phyloP scores from a whole-genome alignment of 768 basidiomycete species.

The Favolaschia claudopus region DNA sequence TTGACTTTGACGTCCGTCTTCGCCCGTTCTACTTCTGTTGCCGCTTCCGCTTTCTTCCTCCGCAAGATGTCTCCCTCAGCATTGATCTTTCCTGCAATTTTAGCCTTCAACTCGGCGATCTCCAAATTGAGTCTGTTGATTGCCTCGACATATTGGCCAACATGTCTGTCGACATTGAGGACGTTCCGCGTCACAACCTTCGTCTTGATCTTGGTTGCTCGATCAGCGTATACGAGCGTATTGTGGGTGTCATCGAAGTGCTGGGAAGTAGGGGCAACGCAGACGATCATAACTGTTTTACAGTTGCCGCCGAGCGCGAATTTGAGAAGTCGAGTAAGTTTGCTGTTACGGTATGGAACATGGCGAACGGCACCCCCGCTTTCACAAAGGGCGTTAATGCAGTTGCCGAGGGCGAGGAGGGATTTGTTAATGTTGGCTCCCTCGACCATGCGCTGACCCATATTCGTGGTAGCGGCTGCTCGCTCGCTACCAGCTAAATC shows the following conservation, averaged over 20 bases:
- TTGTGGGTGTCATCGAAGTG: constrained; percentile 99
- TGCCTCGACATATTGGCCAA: constrained; percentile 93
- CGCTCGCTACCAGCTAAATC: constrained; percentile 98
- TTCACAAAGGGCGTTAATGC: constrained; percentile 98
- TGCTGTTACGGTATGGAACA: constrained; percentile 97
- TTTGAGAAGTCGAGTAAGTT: constrained; percentile 95
- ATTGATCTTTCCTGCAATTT: constrained; percentile 75
- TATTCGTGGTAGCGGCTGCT: constrained; percentile 94
- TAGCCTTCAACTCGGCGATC: constrained; percentile 86
- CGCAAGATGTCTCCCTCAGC: constrained; percentile 68
- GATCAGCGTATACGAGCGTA: constrained; percentile 96
- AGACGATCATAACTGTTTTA: constrained; percentile 99
- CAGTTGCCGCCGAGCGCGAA: constrained; percentile 99
- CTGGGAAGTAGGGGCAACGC: constrained; percentile 91
- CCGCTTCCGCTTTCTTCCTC: constrained; percentile 76
- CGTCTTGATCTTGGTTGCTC: constrained; percentile 98
- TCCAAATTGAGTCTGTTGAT: constrained; percentile 88
- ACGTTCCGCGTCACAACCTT: constrained; percentile 96
- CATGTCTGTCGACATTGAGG: constrained; percentile 93
- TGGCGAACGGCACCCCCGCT: constrained; percentile 89
- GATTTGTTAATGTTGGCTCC: constrained; percentile 99
- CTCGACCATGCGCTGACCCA: constrained; percentile 98
- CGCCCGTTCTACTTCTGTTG: constrained; percentile 75
- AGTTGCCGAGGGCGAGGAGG: constrained; percentile 94
- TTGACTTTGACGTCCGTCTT: constrained; percentile 76